Evolutionary conservation across 2,329 filamentous ascomycete genomes (phyloP), one percentile per base, ranked within the genome.

Genomic region (Cercospora zeina): DNA sequence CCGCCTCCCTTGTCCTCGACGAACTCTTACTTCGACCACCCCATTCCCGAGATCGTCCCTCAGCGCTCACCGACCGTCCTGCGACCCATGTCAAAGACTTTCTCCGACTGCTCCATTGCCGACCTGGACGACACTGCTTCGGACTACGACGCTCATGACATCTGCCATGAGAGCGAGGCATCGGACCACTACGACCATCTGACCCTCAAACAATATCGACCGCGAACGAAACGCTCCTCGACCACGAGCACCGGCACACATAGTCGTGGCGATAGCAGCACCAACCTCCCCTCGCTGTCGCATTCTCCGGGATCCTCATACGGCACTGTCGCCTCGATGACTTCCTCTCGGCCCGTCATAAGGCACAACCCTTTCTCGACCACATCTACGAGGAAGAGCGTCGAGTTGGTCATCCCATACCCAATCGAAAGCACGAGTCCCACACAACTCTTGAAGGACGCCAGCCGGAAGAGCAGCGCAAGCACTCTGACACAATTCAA

Each of bases 251-350:
- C 58, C 13, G 61, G 57, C 31, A 58, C 36, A 16, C 24, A 24
- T 30, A 58, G 54, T 24, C 45, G 59, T 16, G 50, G 56, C 24
- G 61, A 63, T 19, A 63, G 63, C 58, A 62, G 71, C 62, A 77
- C 72, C 65, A 71, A 73, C 59, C 69, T 78, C 27, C 78, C 80
- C 4, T 81, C 79, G 14, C 73, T 81, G 51, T 77, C 76, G 31
- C 77, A 81, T 67, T 80, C 80, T 3, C 79, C 80, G 8, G 73
- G 76, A 27, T 80, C 77, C 7, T 78, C 78, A 7, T 68, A 77
- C 58, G 78, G 77, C 68, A 79, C 75, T 1, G 63, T 66, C 4
- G 69, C 70, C 49, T 81, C 79, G 11, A 70, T 77, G n/a, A 74
- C 77, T 5, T 78, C 77, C 36, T 76, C 75, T 5, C 71, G 77